Evolutionary conservation across 192 early-diverging fungal species (phyloP).

Genomic region (Coemansia sp.): DNA sequence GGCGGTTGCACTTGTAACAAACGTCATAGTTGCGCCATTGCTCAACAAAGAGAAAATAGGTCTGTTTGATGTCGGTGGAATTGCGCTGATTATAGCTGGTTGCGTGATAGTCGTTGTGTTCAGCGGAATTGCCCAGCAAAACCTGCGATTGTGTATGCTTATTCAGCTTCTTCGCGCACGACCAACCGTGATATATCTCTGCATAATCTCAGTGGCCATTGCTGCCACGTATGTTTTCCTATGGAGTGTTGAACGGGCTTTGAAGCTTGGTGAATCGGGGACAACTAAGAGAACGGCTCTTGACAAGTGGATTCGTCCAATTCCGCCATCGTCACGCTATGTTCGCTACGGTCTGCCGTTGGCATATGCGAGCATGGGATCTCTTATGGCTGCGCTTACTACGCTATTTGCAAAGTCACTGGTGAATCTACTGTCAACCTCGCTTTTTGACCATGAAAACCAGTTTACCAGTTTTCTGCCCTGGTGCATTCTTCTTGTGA

Average conservation of each 20-base stretch:
- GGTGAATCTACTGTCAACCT: slow-evolving; percentile 67
- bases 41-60: slow-evolving; percentile 73
- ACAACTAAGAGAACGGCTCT: slow-evolving; percentile 9
- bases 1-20: slow-evolving; percentile 76
- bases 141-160: slow-evolving; percentile 73
- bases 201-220: slow-evolving; percentile 59
- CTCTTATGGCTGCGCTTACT: slow-evolving; percentile 75
- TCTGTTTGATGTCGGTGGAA: slow-evolving; percentile 68
- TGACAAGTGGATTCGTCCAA: slow-evolving; percentile 21
- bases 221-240: slow-evolving; percentile 63
- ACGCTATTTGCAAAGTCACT: slow-evolving; percentile 83
- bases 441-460: slow-evolving; percentile 69
- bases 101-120: slow-evolving; percentile 73
- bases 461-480: slow-evolving; percentile 67
- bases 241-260: slow-evolving; percentile 56
- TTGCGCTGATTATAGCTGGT: slow-evolving; percentile 74
- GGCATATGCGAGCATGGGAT: slow-evolving; percentile 72
- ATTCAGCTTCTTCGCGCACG: slow-evolving; percentile 66
- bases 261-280: slow-evolving; percentile 20
- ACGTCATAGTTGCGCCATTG: slow-evolving; percentile 75
- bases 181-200: slow-evolving; percentile 67
- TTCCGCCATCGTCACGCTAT: slow-evolving; percentile 40
- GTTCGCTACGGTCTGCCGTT: slow-evolving; percentile 67
- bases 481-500: slow-evolving; percentile 71
- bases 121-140: slow-evolving; percentile 60